These are phyloP conservation scores for Sordariomycetes sp. DNA, from an alignment of 2,329 filamentous ascomycete genomes.

Conservation along the genomic window DNA sequence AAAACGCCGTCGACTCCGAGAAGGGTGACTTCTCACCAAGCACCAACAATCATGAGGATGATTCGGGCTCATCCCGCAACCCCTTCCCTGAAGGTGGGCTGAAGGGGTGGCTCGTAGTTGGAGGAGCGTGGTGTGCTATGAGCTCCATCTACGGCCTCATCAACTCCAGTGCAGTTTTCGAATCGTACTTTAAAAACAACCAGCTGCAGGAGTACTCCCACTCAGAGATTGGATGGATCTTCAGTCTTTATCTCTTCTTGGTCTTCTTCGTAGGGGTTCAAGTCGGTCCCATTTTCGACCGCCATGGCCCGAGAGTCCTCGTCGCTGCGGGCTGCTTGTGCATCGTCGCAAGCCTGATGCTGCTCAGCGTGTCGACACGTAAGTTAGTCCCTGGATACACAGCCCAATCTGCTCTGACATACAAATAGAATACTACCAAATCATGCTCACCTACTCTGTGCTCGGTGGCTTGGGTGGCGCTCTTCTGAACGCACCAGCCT, in stretches of 20 bases:
- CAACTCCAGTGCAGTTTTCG: conserved; percentile 48
- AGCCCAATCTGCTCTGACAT: too few species aligned
- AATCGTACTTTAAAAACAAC: conserved; percentile 65
- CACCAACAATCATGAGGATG: background rate
- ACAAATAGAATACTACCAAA: conserved; percentile 61
- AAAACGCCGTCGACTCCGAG: background rate
- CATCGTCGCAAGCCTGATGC: conserved; percentile 51
- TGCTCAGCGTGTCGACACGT: conserved; percentile 56
- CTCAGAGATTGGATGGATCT: conserved; percentile 76
- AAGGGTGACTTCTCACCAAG: background rate
- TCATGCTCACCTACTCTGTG: conserved; percentile 60
- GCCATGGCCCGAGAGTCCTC: conserved; percentile 60
- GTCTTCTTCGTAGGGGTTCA: conserved; percentile 77
- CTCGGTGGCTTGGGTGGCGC: conserved; percentile 57
- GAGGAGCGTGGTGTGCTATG: conserved; percentile 61
- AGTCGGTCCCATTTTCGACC: conserved; percentile 75
- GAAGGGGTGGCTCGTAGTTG: conserved; percentile 60
- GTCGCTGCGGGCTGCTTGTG: conserved; percentile 55
- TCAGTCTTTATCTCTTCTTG: conserved; percentile 71
- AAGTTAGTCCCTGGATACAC: too few species aligned
- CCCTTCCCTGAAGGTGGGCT: conserved; percentile 60
- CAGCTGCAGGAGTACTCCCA: conserved; percentile 60
- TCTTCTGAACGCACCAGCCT: conserved; percentile 59
- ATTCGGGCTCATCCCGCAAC: background rate
- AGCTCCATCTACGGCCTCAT: conserved; percentile 57